Evolutionary conservation across 2,329 filamentous ascomycete genomes (phyloP), one percentile per base, ranked within the genome.

Genomic region (Fusarium sp.): DNA sequence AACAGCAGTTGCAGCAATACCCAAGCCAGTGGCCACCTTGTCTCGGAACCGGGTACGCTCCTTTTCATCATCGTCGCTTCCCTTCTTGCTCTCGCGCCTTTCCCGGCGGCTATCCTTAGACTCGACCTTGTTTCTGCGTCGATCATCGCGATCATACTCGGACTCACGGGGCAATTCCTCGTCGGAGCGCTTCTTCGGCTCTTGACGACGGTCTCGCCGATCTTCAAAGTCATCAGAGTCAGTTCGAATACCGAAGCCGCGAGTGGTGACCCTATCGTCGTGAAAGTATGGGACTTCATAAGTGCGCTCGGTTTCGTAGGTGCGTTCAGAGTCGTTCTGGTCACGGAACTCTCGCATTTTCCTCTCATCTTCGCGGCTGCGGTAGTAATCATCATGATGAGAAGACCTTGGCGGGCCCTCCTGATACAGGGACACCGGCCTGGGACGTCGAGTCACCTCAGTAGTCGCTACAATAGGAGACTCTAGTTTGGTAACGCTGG

Each of bases 241-340:
- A 8, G 83, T 81, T 20, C 85, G 83, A 62, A 87, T 82, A 23
- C 85, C 85, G 65, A 86, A 87, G 1, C 85, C 86, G 38, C 86
- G 84, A 10, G 77, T 64, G 3, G 78, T 63, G 13, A 86, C 78
- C 36, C 77, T 79, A 1, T 86, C 83, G 55, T 87, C 84, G 18
- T 80, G 81, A 67, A 83, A 85, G 29, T 77, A 76, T 3, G 73
- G 63, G 6, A 74, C 63, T 14, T 79, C 76, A 38, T 75, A 70
- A 7, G 71, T 46, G 6, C 76, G 73, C 3, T 77, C 74, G 7
- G 65, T 27, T 31, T 72, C 70, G 44, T 76, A 70, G 7, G 71
- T 62, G 14, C 75, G 73, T 5, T 77, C 74, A 10, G 71, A 62
- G 11, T 86, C 82, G 6, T 76, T 77, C 6, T 77, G 79, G 16